Conservation (phyloP, 1,284 basidiomycete genomes). For the Laetiporus sulphureus region DNA sequence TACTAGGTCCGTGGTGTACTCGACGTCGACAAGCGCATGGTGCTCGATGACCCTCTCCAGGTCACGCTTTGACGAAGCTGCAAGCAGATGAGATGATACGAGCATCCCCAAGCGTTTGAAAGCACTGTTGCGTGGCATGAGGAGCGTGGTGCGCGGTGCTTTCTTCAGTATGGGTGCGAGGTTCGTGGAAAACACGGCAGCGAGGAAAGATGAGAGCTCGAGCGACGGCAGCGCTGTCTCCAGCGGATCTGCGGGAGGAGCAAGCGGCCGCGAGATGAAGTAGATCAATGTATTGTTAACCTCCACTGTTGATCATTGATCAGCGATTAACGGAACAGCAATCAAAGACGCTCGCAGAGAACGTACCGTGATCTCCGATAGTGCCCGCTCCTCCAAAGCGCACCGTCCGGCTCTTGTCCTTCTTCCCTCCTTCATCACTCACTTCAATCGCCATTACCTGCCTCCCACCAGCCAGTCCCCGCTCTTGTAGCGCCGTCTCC, state of each 20-base stretch:
- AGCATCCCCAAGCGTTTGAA: constrained; percentile 82
- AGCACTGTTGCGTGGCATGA: constrained; percentile 86
- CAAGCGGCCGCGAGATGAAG: constrained; percentile 78
- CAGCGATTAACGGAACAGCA: background rate
- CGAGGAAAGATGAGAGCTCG: constrained; percentile 85
- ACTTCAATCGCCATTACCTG: constrained; percentile 78
- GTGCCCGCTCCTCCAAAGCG: constrained; percentile 83
- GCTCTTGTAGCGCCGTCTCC: constrained; percentile 70
- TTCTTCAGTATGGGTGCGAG: constrained; percentile 67
- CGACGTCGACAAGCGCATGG: constrained; percentile 74
- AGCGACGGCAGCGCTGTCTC: constrained; percentile 80
- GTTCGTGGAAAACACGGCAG: constrained; percentile 80
- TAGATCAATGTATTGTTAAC: constrained; percentile 83
- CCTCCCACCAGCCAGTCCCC: constrained; percentile 55
- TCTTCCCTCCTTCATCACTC: constrained; percentile 36
- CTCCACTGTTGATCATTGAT: constrained; percentile 40
- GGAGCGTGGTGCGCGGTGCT: constrained; percentile 71
- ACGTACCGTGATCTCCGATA: constrained; percentile 70
- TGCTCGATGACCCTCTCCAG: constrained; percentile 80
- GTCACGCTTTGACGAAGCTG: constrained; percentile 69
- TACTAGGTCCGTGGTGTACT: constrained; percentile 63
- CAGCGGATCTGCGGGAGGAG: constrained; percentile 78
- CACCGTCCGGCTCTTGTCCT: constrained; percentile 36
- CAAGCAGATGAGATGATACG: constrained; percentile 83
- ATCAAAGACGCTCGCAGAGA: constrained; percentile 3